phyloP scores from a whole-genome alignment of 352 stramenopile genomes.

The Phytopythium boreale region DNA sequence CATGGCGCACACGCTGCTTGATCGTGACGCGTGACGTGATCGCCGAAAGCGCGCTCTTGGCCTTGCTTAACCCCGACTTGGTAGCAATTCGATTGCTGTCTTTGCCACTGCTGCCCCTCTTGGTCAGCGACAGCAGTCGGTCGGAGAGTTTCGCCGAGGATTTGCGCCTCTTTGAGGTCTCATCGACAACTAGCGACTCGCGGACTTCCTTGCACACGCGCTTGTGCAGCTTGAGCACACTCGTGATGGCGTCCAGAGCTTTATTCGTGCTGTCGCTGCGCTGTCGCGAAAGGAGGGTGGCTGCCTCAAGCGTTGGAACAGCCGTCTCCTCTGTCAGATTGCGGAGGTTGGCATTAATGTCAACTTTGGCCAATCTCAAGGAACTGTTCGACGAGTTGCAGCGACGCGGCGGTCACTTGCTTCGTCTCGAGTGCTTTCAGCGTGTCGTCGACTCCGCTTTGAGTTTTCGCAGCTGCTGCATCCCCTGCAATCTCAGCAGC shows the following conservation, averaged over 20 bases:
- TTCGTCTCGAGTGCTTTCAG: slow-evolving; percentile 26
- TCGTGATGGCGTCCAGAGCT: slow-evolving; percentile 27
- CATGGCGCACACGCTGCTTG: slow-evolving; percentile 22
- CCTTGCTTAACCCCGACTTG: slow-evolving; percentile 14
- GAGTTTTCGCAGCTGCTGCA: not conserved
- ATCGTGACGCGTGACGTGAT: slow-evolving; percentile 15
- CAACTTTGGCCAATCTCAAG: slow-evolving; percentile 29
- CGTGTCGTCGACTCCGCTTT: slow-evolving; percentile 15
- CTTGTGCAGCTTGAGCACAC: slow-evolving; percentile 36
- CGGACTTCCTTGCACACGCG: slow-evolving; percentile 33
- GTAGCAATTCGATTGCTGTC: not conserved
- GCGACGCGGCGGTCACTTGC: slow-evolving; percentile 22
- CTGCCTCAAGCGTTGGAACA: slow-evolving; percentile 5
- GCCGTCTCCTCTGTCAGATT: slow-evolving; percentile 12
- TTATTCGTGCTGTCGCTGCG: slow-evolving; percentile 32
- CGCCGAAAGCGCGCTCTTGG: slow-evolving; percentile 21
- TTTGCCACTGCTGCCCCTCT: not conserved
- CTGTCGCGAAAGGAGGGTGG: slow-evolving; percentile 23
- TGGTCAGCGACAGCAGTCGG: slow-evolving; percentile 1
- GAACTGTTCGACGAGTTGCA: slow-evolving; percentile 32
- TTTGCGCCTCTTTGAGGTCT: not conserved
- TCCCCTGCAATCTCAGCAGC: not conserved
- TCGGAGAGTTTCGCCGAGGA: slow-evolving; percentile 1
- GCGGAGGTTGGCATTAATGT: slow-evolving; percentile 14
- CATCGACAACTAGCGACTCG: slow-evolving; percentile 1